These are phyloP conservation scores for Globisporangium orthogonon DNA, from an alignment of 352 stramenopile species.

Conservation along the genomic window DNA sequence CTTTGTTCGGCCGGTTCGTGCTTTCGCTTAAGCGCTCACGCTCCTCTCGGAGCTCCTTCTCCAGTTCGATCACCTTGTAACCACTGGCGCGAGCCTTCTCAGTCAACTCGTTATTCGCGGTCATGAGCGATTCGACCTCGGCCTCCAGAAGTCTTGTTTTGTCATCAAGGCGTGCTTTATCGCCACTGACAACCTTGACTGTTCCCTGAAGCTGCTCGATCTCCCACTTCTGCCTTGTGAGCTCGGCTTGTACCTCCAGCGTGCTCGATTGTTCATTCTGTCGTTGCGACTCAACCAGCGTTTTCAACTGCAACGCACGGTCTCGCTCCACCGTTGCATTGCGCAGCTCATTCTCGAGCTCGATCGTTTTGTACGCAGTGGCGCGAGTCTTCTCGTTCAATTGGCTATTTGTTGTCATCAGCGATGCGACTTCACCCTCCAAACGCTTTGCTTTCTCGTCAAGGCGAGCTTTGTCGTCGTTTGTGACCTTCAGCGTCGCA, in stretches of 20 bases:
- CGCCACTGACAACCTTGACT: constrained; percentile 23
- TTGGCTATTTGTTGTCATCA: constrained; percentile 24
- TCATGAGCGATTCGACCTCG: constrained; percentile 27
- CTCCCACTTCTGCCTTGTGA: constrained; percentile 40
- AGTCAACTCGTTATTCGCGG: constrained; percentile 21
- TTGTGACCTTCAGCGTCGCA: constrained; percentile 21
- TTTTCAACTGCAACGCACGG: constrained; percentile 6
- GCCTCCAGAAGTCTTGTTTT: constrained; percentile 20
- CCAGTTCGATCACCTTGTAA: constrained; percentile 18
- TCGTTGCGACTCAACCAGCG: constrained; percentile 9
- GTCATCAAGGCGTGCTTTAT: constrained; percentile 29
- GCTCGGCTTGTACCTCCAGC: constrained; percentile 7
- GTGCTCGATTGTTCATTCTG: constrained; percentile 13
- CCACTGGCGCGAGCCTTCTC: constrained; percentile 23
- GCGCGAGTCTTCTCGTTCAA: constrained; percentile 25
- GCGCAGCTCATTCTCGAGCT: constrained; percentile 15
- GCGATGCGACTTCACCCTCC: constrained; percentile 27
- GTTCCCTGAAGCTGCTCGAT: constrained; percentile 35
- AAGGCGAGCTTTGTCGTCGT: constrained; percentile 35
- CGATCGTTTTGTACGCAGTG: constrained; percentile 12
- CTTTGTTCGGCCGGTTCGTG: constrained; percentile 9
- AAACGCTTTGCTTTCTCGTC: constrained; percentile 18
- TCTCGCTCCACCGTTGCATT: constrained; percentile 14
- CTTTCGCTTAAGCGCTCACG: constrained; percentile 10
- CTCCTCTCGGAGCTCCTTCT: constrained; percentile 16